Evolutionary conservation across 78 protist genomes (phyloP).

Genomic region (Dictyostelium firmibasis): DNA sequence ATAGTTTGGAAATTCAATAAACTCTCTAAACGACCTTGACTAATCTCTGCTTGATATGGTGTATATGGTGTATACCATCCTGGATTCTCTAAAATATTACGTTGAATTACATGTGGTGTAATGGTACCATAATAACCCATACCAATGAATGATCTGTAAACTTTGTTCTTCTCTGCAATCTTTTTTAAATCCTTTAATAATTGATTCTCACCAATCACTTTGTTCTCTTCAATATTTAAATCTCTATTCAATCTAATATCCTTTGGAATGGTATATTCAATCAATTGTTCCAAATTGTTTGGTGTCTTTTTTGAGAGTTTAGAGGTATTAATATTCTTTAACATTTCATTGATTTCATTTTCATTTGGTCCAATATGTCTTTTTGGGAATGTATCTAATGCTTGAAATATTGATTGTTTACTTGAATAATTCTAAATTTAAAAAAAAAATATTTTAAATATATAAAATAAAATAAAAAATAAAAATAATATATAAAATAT

Average conservation of each 20-base stretch:
- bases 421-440: not conserved
- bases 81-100: constrained; percentile 97
- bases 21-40: constrained; percentile 98
- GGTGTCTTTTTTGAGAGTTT: not conserved
- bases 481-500: not conserved
- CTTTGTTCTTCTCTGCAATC: constrained; percentile 22
- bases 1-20: constrained; percentile 97
- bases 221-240: constrained; percentile 23
- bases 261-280: constrained; percentile 84
- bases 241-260: constrained; percentile 48
- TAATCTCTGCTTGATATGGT: constrained; percentile 99
- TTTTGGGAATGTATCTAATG: constrained; percentile 87
- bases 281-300: constrained; percentile 82
- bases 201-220: constrained; percentile 31
- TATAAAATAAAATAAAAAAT: not conserved
- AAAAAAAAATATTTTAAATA: not conserved
- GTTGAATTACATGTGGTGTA: constrained; percentile 94
- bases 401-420: constrained; percentile 43
- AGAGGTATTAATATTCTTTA: constrained; percentile 65
- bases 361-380: constrained; percentile 92
- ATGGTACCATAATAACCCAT: constrained; percentile 87
- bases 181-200: constrained; percentile 9
- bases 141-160: constrained; percentile 84
- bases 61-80: constrained; percentile 99
- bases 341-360: constrained; percentile 71